A percentile compares a stretch with the other conserved stretches of the same genome.
phyloP scores from a whole-genome alignment of 441 rosid genomes.

The Dalechampia spathulata region DNA sequence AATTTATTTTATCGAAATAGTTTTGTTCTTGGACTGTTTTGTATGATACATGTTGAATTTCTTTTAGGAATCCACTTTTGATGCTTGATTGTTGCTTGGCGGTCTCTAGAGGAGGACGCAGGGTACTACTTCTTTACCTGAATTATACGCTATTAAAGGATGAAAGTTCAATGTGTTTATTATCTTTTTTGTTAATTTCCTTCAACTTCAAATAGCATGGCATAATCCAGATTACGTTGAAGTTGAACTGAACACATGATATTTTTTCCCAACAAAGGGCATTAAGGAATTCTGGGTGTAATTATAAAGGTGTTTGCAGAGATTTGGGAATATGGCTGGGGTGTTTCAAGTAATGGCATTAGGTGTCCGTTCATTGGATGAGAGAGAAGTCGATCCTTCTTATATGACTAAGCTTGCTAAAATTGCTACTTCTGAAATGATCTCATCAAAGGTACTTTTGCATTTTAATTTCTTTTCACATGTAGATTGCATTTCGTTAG shows the following conservation, averaged over 20 bases:
- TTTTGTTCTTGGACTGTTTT: neutral
- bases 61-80: conserved; percentile 78
- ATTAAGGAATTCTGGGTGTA: too few species aligned
- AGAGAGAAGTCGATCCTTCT: conserved; percentile 53
- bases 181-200: too few species aligned
- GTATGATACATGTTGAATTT: conserved; percentile 9
- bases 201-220: too few species aligned
- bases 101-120: conserved; percentile 87
- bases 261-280: too few species aligned
- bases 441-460: conserved; percentile 74
- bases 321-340: conserved; percentile 94
- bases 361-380: conserved; percentile 59
- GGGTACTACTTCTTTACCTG: conserved; percentile 47
- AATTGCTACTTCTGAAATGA: conserved; percentile 86
- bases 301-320: conserved; percentile 28
- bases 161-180: too few species aligned
- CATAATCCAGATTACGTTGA: too few species aligned
- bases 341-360: conserved; percentile 92
- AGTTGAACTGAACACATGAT: too few species aligned
- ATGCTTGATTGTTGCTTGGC: conserved; percentile 87
- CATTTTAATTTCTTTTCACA: neutral
- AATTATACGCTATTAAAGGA: too few species aligned
- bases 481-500: conserved; percentile 1
- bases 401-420: conserved; percentile 87
- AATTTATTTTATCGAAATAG: neutral